Percentiles rank a stretch among this genome's conserved stretches.
These are phyloP conservation scores for Blastobotrys arbuscula DNA, from an alignment of 1,139 yeast species.

Conservation along the genomic window DNA sequence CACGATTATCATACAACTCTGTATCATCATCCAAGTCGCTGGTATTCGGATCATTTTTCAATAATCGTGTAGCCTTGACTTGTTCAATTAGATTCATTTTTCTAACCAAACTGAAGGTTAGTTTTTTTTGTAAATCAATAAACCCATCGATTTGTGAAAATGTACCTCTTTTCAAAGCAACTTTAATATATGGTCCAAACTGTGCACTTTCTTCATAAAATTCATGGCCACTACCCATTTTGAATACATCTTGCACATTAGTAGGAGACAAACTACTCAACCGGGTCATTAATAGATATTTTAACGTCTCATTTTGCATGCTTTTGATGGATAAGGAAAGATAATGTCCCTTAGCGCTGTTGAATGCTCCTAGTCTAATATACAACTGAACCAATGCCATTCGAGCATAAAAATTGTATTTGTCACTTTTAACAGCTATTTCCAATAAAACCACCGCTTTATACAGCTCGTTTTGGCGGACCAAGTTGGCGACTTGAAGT, in stretches of 20 bases:
- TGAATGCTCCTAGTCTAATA: slow-evolving; percentile 50
- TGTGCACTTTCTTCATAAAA: slow-evolving; percentile 54
- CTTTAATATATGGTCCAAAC: slow-evolving; percentile 40
- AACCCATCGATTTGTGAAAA: slow-evolving; percentile 61
- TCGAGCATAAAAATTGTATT: slow-evolving; percentile 59
- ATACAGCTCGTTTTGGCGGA: slow-evolving; percentile 16
- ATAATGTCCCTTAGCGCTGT: slow-evolving; percentile 48
- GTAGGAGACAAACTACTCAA: slow-evolving; percentile 40
- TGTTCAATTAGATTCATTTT: slow-evolving; percentile 16
- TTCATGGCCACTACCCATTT: slow-evolving; percentile 19
- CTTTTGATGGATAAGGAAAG: slow-evolving; percentile 59
- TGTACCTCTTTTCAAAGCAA: slow-evolving; percentile 50
- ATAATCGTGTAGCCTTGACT: slow-evolving; percentile 9
- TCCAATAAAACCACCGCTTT: slow-evolving; percentile 45
- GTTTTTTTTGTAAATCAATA: slow-evolving; percentile 35
- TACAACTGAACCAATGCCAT: slow-evolving; percentile 69
- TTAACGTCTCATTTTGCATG: slow-evolving; percentile 72
- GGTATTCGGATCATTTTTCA: slow-evolving; percentile 9
- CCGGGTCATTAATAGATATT: slow-evolving; percentile 51
- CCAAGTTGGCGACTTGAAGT: slow-evolving; percentile 35
- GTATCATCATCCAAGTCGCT: slow-evolving; percentile 9
- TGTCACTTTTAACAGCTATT: slow-evolving; percentile 44
- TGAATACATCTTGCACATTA: slow-evolving; percentile 14
- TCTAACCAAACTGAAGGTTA: slow-evolving; percentile 25
- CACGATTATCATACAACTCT: slow-evolving; percentile 28